phyloP scores from a whole-genome alignment of 2,329 filamentous ascomycete species.

The Cercospora nicotianae region DNA sequence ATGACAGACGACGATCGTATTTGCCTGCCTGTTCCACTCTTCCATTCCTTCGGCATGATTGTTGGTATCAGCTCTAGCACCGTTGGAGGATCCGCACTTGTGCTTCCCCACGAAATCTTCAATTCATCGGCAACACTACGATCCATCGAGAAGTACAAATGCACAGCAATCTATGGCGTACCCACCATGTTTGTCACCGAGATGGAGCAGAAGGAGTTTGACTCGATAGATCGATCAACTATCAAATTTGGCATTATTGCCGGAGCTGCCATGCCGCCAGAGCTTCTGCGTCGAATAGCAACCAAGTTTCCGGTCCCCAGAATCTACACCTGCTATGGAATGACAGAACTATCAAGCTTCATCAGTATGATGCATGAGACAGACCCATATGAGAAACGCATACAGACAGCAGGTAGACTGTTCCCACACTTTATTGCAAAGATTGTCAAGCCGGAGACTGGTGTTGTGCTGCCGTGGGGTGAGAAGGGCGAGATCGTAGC shows the following conservation, averaged over 20 bases:
- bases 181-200: conserved; percentile 78
- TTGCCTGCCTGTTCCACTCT: conserved; percentile 79
- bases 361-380: conserved; percentile 36
- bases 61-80: conserved; percentile 33
- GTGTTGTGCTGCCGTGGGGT: conserved; percentile 66
- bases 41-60: conserved; percentile 83
- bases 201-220: conserved; percentile 32
- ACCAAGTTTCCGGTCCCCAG: conserved; percentile 72
- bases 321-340: conserved; percentile 58
- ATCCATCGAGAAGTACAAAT: conserved; percentile 50
- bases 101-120: conserved; percentile 75
- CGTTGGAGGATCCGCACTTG: conserved; percentile 63
- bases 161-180: conserved; percentile 75
- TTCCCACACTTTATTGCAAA: conserved; percentile 74
- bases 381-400: conserved; percentile 64
- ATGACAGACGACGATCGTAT: conserved; percentile 60
- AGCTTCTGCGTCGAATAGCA: conserved; percentile 71
- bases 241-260: conserved; percentile 61
- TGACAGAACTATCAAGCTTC: conserved; percentile 60
- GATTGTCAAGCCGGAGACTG: conserved; percentile 66
- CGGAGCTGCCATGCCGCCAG: conserved; percentile 71
- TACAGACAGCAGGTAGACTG: conserved; percentile 72
- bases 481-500: conserved; percentile 73
- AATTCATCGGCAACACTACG: conserved; percentile 28
- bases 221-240: conserved; percentile 28